Conservation (phyloP, 148 eudicot genomes). For the Heliosperma pusillum region DNA sequence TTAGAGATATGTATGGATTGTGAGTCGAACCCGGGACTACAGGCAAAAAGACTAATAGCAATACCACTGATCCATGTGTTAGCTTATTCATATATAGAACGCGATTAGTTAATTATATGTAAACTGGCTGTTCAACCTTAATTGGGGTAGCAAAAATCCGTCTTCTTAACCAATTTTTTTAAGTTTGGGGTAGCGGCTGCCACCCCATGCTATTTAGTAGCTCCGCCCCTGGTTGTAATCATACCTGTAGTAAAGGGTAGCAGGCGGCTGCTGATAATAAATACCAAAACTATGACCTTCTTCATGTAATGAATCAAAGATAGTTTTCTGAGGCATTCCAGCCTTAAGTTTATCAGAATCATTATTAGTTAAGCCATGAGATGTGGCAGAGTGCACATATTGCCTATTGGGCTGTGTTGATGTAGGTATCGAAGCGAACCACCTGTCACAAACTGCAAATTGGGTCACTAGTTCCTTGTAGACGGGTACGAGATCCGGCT, state of each 20-base stretch:
- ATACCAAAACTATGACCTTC: slow-evolving; percentile 57
- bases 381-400: slow-evolving; percentile 75
- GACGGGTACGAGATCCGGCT: slow-evolving; percentile 61
- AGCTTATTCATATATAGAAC: too few relatives aligned
- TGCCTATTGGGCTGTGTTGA: slow-evolving; percentile 70
- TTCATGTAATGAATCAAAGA: slow-evolving; percentile 72
- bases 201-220: too few relatives aligned
- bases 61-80: too few relatives aligned
- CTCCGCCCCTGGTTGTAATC: too few relatives aligned
- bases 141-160: too few relatives aligned
- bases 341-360: slow-evolving; percentile 41
- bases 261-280: slow-evolving; percentile 63
- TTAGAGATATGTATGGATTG: too few relatives aligned
- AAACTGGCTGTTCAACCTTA: too few relatives aligned
- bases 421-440: slow-evolving; percentile 70
- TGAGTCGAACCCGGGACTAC: too few relatives aligned
- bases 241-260: slow-evolving; percentile 76
- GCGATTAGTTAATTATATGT: too few relatives aligned
- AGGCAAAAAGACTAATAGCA: too few relatives aligned
- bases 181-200: too few relatives aligned
- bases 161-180: too few relatives aligned
- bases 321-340: slow-evolving; percentile 76
- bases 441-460: slow-evolving; percentile 70
- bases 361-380: slow-evolving; percentile 52
- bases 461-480: slow-evolving; percentile 61